Conservation (phyloP, 139 green algal genomes). For the Klebsormidium nitens region DNA sequence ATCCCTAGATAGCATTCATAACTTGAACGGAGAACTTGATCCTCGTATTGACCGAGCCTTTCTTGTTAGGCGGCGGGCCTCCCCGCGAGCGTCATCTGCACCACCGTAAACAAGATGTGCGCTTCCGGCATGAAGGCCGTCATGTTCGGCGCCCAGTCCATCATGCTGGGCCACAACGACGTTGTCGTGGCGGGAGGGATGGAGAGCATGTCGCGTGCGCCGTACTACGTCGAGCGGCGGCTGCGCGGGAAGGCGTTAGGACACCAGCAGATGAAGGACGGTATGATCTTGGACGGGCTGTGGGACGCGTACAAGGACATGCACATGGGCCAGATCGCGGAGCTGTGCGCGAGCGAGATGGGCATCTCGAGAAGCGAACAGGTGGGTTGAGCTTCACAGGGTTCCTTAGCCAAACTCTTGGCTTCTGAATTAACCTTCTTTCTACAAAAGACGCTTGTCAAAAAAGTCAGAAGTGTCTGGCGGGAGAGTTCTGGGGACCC, state of each 20-base stretch:
- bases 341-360: conserved; percentile 57
- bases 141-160: conserved; percentile 65
- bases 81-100: conserved; percentile 58
- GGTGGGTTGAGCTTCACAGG: too few species aligned
- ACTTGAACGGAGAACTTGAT: too few species aligned
- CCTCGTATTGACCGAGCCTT: too few species aligned
- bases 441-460: too few species aligned
- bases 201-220: conserved; percentile 82
- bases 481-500: too few species aligned
- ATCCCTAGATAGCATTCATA: too few species aligned
- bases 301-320: conserved; percentile 65
- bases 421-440: too few species aligned
- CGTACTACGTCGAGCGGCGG: conserved; percentile 59
- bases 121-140: conserved; percentile 77
- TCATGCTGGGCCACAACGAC: conserved; percentile 51
- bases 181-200: conserved; percentile 83
- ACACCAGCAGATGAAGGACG: conserved; percentile 43
- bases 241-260: conserved; percentile 44
- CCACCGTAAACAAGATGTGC: conserved; percentile 87
- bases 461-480: too few species aligned
- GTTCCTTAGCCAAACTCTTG: too few species aligned
- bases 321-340: conserved; percentile 81
- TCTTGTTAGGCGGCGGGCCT: too few species aligned
- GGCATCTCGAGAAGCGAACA: conserved; percentile 56
- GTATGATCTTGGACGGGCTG: conserved; percentile 54